Evolutionary conservation across 2,329 filamentous ascomycete genomes (phyloP).

Genomic region (Aureobasidium pullulans): DNA sequence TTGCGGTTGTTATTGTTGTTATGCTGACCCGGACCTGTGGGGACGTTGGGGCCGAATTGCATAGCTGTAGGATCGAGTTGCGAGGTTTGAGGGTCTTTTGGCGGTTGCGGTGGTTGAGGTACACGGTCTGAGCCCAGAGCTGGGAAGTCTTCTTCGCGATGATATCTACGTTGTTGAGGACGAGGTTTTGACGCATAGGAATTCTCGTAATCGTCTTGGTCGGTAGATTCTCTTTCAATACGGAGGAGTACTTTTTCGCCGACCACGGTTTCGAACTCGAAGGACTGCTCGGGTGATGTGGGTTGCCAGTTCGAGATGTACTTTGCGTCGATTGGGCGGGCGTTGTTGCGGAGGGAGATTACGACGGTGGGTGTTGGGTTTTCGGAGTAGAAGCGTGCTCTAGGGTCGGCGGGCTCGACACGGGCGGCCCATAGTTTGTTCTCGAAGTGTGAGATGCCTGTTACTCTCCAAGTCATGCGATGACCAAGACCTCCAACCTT

Average conservation of each 20-base stretch:
- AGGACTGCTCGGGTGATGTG: conserved; percentile 60
- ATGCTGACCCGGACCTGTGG: conserved; percentile 26
- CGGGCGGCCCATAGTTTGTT: conserved; percentile 82
- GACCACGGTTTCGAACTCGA: conserved; percentile 75
- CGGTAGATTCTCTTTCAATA: conserved; percentile 61
- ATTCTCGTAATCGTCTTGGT: conserved; percentile 52
- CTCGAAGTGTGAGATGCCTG: conserved; percentile 65
- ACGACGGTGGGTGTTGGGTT: conserved; percentile 73
- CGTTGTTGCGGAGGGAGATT: conserved; percentile 67
- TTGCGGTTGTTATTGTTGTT: conserved; percentile 19
- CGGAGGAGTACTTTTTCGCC: conserved; percentile 79
- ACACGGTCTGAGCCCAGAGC: conserved; percentile 18
- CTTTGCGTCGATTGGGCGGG: conserved; percentile 69
- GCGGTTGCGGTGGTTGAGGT: conserved; percentile 13
- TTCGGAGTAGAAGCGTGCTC: conserved; percentile 67
- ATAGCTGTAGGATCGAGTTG: conserved; percentile 15
- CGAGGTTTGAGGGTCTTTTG: conserved; percentile 22
- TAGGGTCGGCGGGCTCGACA: conserved; percentile 63
- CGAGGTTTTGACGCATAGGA: conserved; percentile 56
- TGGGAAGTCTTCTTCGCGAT: conserved; percentile 41
- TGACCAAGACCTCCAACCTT: conserved; percentile 82
- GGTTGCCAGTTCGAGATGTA: conserved; percentile 70
- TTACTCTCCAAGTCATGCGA: conserved; percentile 78
- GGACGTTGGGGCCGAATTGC: conserved; percentile 15
- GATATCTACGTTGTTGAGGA: conserved; percentile 38